Conservation (phyloP, 2,329 filamentous ascomycete species). For the Botryotinia narcissicola region DNA sequence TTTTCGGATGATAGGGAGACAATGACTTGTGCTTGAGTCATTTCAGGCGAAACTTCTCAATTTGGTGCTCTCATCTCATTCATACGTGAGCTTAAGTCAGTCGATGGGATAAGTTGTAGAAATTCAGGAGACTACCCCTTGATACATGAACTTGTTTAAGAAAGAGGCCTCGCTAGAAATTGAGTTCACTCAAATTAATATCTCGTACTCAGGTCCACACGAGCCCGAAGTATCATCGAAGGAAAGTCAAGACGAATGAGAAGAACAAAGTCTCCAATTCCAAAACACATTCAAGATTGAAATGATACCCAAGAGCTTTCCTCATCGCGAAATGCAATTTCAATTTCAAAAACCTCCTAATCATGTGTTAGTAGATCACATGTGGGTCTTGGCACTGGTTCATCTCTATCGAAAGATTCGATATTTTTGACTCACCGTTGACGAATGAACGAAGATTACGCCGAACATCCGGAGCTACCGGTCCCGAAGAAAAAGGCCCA, state of each 20-base stretch:
- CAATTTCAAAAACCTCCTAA: not conserved
- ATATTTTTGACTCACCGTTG: not conserved
- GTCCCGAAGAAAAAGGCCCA: not conserved
- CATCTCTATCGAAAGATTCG: not conserved
- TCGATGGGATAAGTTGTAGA: not conserved
- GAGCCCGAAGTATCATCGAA: not conserved
- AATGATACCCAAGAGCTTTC: not conserved
- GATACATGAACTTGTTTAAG: not conserved
- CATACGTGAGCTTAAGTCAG: not conserved
- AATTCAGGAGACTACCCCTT: not conserved
- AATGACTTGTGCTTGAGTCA: not conserved
- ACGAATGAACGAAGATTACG: not conserved
- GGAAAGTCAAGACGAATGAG: not conserved
- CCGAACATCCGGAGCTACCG: not conserved
- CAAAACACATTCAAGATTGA: not conserved
- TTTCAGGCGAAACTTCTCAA: not conserved
- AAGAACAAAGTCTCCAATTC: not conserved
- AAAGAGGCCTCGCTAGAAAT: not conserved
- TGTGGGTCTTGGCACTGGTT: not conserved
- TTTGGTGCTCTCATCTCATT: not conserved
- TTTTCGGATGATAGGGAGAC: not conserved
- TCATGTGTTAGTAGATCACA: slow-evolving; percentile 2
- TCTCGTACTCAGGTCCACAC: not conserved
- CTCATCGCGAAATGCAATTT: not conserved
- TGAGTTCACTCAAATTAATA: not conserved